Evolutionary conservation across 345 rosid genomes (phyloP).

Genomic region (Salix arbutifolia): DNA sequence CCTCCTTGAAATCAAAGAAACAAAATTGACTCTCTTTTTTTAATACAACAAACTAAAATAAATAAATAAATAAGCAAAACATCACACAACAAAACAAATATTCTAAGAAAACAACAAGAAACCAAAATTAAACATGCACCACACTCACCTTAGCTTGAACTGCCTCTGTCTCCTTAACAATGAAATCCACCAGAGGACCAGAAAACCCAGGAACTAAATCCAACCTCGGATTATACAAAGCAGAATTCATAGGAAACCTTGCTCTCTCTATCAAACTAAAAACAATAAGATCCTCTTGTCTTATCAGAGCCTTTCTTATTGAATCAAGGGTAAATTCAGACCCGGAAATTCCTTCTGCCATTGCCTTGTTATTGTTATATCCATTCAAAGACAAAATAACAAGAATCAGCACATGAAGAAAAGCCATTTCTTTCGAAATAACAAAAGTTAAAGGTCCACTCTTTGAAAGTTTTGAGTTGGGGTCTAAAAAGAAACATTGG

Average conservation of each 20-base stretch:
- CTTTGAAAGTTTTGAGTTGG: too few relatives aligned
- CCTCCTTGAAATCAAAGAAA: too few relatives aligned
- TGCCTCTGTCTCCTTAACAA: slow-evolving; percentile 53
- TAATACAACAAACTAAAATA: too few relatives aligned
- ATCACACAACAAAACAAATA: not conserved
- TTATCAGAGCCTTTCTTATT: slow-evolving; percentile 58
- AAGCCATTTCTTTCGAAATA: not conserved
- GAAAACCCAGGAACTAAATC: slow-evolving; percentile 37
- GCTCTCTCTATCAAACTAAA: slow-evolving; percentile 78
- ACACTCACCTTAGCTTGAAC: slow-evolving; percentile 56
- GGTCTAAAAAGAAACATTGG: too few relatives aligned
- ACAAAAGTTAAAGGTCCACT: not conserved
- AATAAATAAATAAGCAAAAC: not conserved
- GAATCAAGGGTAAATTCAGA: slow-evolving; percentile 41
- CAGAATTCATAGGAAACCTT: slow-evolving; percentile 50
- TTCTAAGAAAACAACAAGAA: too few relatives aligned
- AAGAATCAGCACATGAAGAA: not conserved
- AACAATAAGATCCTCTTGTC: slow-evolving; percentile 81
- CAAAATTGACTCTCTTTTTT: too few relatives aligned
- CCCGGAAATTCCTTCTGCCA: slow-evolving; percentile 11
- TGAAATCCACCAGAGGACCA: slow-evolving; percentile 48
- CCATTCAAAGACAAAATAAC: slow-evolving; percentile 2
- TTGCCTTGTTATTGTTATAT: slow-evolving; percentile 23
- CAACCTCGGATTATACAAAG: slow-evolving; percentile 26
- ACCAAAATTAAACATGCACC: not conserved